These are phyloP conservation scores for Castanea mollissima DNA, from an alignment of 306 rosid species.

Conservation along the genomic window DNA sequence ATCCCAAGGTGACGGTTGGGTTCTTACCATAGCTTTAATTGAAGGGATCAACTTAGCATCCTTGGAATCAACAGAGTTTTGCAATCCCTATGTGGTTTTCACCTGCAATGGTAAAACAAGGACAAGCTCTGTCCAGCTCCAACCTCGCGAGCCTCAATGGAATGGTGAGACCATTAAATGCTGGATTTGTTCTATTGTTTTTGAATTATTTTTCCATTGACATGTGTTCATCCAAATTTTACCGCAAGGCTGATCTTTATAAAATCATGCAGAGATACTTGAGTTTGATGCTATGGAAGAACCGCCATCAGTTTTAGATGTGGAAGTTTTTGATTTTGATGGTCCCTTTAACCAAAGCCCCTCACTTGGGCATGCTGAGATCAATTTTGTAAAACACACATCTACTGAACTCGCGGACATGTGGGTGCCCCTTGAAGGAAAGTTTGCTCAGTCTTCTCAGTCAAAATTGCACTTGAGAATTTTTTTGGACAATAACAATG, in stretches of 20 bases:
- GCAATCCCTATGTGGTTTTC: slow-evolving; percentile 79
- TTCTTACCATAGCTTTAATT: slow-evolving; percentile 74
- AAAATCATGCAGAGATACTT: slow-evolving; percentile 64
- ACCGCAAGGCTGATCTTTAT: not conserved
- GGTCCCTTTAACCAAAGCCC: slow-evolving; percentile 86
- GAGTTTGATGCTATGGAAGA: slow-evolving; percentile 97
- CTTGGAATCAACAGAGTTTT: slow-evolving; percentile 53
- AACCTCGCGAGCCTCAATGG: slow-evolving; percentile 79
- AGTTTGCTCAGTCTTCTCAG: slow-evolving; percentile 78
- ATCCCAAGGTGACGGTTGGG: slow-evolving; percentile 88
- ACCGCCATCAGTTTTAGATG: slow-evolving; percentile 81
- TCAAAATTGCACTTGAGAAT: slow-evolving; percentile 87
- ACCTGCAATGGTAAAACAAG: slow-evolving; percentile 85
- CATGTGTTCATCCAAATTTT: slow-evolving; percentile 1
- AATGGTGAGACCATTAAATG: slow-evolving; percentile 55
- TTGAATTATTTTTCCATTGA: slow-evolving; percentile 4
- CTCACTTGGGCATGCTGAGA: slow-evolving; percentile 84
- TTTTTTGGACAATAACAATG: slow-evolving; percentile 75
- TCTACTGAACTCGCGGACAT: slow-evolving; percentile 77
- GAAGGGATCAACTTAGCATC: slow-evolving; percentile 71
- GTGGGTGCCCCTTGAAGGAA: slow-evolving; percentile 87
- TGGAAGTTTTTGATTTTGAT: slow-evolving; percentile 84
- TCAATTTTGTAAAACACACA: slow-evolving; percentile 78
- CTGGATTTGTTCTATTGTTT: not conserved
- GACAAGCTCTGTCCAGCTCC: slow-evolving; percentile 91